Evolutionary conservation across 345 rosid genomes (phyloP).

Genomic region (Crucihimalaya himalaica): DNA sequence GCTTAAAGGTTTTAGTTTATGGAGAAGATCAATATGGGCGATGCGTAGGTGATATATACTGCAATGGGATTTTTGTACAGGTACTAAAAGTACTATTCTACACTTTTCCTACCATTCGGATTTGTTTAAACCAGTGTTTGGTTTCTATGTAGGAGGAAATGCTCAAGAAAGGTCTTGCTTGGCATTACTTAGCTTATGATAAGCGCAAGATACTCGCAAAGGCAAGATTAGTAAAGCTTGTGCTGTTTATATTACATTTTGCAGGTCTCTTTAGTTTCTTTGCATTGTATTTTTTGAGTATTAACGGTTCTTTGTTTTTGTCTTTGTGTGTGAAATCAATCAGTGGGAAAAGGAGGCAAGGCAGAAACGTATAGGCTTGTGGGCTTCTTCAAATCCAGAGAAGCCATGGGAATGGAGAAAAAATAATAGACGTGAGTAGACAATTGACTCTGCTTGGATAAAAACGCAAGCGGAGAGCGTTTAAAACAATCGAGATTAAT

Average conservation of each 20-base stretch:
- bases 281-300: neutral
- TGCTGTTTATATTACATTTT: neutral
- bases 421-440: conserved; percentile 51
- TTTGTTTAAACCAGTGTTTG: neutral
- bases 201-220: conserved; percentile 54
- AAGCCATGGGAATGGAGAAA: conserved; percentile 92
- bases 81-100: conserved; percentile 45
- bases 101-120: neutral
- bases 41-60: conserved; percentile 65
- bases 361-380: conserved; percentile 63
- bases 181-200: conserved; percentile 80
- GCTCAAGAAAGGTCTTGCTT: conserved; percentile 82
- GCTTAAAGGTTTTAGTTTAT: conserved; percentile 62
- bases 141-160: conserved; percentile 55
- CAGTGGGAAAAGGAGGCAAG: conserved; percentile 86
- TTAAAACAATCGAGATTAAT: neutral
- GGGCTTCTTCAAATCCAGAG: conserved; percentile 78
- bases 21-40: conserved; percentile 69
- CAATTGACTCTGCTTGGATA: neutral
- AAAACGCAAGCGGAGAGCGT: neutral
- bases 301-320: neutral
- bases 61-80: conserved; percentile 60
- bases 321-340: neutral
- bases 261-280: neutral
- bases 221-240: conserved; percentile 38